phyloP scores from a whole-genome alignment of 805 yeast species.

The Pichia gijzeniarum region DNA sequence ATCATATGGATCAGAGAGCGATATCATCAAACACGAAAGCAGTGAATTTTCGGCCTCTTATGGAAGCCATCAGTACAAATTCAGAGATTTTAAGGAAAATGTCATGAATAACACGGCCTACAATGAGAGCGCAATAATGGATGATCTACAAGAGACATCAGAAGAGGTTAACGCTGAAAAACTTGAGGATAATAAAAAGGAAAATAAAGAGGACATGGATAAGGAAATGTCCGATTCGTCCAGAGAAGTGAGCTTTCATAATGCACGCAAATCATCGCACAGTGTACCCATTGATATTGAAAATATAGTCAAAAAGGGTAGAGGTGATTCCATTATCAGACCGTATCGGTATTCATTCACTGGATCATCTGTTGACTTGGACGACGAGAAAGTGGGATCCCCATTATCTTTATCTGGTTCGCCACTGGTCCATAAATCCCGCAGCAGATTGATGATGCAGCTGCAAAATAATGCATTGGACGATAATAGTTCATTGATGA shows the following conservation, averaged over 20 bases:
- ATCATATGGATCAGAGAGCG: slow-evolving; percentile 18
- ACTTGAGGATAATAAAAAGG: background rate
- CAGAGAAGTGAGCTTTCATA: background rate
- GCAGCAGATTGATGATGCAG: slow-evolving; percentile 12
- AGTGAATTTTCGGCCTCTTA: background rate
- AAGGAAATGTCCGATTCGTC: background rate
- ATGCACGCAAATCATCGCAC: background rate
- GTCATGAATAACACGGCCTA: background rate
- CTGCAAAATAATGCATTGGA: background rate
- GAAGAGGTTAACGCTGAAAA: background rate
- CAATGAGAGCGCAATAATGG: slow-evolving; percentile 22
- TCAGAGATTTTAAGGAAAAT: background rate
- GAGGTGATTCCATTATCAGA: background rate
- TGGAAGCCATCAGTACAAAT: slow-evolving; percentile 1
- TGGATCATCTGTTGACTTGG: slow-evolving; percentile 30
- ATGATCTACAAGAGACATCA: slow-evolving; percentile 13
- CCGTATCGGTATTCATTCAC: slow-evolving; percentile 27
- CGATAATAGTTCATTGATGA: background rate
- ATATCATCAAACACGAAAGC: background rate
- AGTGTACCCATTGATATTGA: slow-evolving; percentile 18
- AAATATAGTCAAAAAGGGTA: background rate
- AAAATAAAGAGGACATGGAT: background rate
- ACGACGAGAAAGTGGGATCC: slow-evolving; percentile 29
- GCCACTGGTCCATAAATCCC: slow-evolving; percentile 10
- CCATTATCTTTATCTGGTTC: slow-evolving; percentile 18